Base-by-base conservation (phyloP, 148 eudicot species). In the Persicaria tinctoria region DNA sequence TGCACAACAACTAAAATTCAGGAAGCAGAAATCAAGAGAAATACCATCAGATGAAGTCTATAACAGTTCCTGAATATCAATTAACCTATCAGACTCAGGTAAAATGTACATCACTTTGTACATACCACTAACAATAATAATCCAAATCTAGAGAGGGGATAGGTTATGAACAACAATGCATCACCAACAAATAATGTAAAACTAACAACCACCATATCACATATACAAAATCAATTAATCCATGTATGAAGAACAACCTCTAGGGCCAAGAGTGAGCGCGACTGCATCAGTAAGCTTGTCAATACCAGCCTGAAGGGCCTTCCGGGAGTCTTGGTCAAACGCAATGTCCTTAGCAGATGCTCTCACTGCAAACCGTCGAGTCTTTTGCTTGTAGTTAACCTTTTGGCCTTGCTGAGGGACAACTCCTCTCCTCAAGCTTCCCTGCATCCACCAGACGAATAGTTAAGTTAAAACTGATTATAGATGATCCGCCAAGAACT, bases 261-360 rank as follows among this genome's bases (percentile, higher is more conserved):
- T 86, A 17, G 98, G 98, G 74, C 98, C 98, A 63, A 94, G 98
- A 77, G 98, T 94, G 76, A 94, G 93, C 2, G 85, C 98, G 17
- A 94, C 98, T 17, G 86, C 89, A 83, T 94, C 97, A 32, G 97
- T 87, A 14, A 94, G 93, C 81, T 94, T 94, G 75, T 94, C 98
- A 64, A 94, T 94, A 9, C 98, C 98, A 6, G 92, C 85, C 76
- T 94, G 98, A 72, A 94, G 91, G 3, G 97, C 95, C 0, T 88
- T 77, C 83, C 98, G 84, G 0, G 98, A 90, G 11, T 74, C 51
- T 83, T 94, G 98, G 79, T 88, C 98, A 70, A 94, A 94, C 6
- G 89, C 90, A 53, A 94, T 94, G 6, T 92, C 91, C 80, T 92
- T 94, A 0, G 98, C 97, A 20, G 83, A 59, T 8, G 98, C 98